Evolutionary conservation across 2,329 filamentous ascomycete species (phyloP).

Genomic region (Curvularia sp.): DNA sequence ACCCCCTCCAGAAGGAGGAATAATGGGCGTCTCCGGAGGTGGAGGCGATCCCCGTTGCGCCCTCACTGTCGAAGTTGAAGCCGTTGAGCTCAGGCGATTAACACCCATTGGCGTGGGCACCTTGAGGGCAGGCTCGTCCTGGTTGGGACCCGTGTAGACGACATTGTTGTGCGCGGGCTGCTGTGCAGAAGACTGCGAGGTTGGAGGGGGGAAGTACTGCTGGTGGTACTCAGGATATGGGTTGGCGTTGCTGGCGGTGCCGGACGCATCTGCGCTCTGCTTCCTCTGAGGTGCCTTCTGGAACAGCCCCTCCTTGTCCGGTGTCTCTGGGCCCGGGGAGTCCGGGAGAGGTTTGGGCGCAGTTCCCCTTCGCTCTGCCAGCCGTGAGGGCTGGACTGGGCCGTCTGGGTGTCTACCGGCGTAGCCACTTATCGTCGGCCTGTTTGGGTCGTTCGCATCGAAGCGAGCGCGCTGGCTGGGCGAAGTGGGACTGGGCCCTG

Average conservation of each 20-base stretch:
- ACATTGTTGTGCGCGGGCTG: constrained; percentile 3
- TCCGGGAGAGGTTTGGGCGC: constrained; percentile 83
- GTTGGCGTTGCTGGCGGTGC: constrained; percentile 28
- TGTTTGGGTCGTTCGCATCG: constrained; percentile 57
- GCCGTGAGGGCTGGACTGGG: constrained; percentile 60
- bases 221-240: constrained; percentile 63
- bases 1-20: constrained; percentile 76
- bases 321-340: constrained; percentile 76
- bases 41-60: constrained; percentile 92
- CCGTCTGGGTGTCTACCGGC: constrained; percentile 45
- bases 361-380: constrained; percentile 84
- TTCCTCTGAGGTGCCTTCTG: constrained; percentile 63
- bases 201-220: constrained; percentile 65
- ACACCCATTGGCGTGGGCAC: constrained; percentile 62
- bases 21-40: constrained; percentile 88
- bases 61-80: constrained; percentile 90
- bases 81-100: constrained; percentile 76
- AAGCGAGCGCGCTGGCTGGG: constrained; percentile 52
- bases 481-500: constrained; percentile 39
- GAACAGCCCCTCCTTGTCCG: constrained; percentile 81
- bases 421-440: constrained; percentile 57
- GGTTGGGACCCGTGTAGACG: constrained; percentile 26
- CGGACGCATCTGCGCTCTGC: constrained; percentile 26
- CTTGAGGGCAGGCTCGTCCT: constrained; percentile 52
- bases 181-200: constrained; percentile 7